A percentile compares a stretch with the other conserved stretches of the same genome.
Evolutionary conservation across 2,329 filamentous ascomycete genomes (phyloP).

Genomic region (Corynespora cassiicola): DNA sequence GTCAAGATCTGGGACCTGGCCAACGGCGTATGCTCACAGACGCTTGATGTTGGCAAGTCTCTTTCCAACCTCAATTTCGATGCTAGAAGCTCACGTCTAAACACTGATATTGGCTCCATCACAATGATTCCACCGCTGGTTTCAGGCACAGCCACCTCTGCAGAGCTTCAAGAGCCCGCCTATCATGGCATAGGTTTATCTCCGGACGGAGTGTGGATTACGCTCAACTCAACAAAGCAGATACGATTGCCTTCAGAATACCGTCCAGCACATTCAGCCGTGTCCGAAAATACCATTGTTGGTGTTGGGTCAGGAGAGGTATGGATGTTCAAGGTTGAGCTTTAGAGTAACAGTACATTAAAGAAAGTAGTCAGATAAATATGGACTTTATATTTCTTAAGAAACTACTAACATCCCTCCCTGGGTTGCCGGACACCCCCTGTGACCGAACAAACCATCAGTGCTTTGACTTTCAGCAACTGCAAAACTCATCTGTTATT

Average conservation of each 20-base stretch:
- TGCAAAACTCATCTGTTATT: conserved; percentile 15
- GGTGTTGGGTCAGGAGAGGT: conserved; percentile 16
- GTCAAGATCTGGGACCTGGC: conserved; percentile 8
- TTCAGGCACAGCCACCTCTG: conserved; percentile 1
- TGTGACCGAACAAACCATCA: conserved; percentile 4
- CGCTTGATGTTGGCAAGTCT: conserved; percentile 6
- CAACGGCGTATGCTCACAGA: conserved; percentile 4
- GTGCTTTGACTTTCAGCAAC: conserved; percentile 9
- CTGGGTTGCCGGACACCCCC: conserved; percentile 6
- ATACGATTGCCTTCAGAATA: conserved; percentile 23
- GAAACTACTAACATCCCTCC: conserved; percentile 4
- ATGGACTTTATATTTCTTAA: too few relatives aligned
- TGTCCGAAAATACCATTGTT: conserved; percentile 17
- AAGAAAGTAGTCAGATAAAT: too few relatives aligned
- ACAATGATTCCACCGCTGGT: not conserved
- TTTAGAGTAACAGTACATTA: too few relatives aligned
- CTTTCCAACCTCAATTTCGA: conserved; percentile 17
- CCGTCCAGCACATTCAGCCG: conserved; percentile 14
- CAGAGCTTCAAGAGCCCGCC: conserved; percentile 10
- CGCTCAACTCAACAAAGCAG: conserved; percentile 18
- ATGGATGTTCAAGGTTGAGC: too few relatives aligned
- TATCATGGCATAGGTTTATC: conserved; percentile 14
- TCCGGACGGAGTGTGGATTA: conserved; percentile 12
- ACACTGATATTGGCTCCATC: conserved; percentile 23
- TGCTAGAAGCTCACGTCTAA: conserved; percentile 12